These are phyloP conservation scores for Parvularia atlantis DNA, from an alignment of 78 protist genomes.

Conservation along the genomic window DNA sequence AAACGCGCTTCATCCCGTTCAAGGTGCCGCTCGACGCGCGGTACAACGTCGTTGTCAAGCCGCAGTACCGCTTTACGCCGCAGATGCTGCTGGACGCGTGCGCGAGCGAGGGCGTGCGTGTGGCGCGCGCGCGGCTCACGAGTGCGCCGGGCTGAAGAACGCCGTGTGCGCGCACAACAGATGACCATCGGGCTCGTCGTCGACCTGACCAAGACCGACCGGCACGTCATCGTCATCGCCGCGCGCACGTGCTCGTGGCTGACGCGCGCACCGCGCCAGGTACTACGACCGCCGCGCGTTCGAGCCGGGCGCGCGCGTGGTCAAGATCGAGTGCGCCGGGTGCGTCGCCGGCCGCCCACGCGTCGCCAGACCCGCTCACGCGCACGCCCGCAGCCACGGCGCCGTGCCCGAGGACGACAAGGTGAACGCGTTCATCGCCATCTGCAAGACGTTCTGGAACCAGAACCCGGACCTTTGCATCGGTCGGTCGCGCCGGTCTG, in stretches of 20 bases:
- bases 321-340: slow-evolving; percentile 12
- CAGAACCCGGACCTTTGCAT: background rate
- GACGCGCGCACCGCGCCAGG: no score
- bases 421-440: background rate
- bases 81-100: background rate
- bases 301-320: background rate
- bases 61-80: background rate
- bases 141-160: background rate
- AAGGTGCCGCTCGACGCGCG: background rate
- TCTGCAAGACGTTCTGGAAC: background rate
- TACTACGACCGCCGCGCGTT: slow-evolving; percentile 1
- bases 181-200: slow-evolving; percentile 2
- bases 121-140: background rate
- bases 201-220: slow-evolving; percentile 13
- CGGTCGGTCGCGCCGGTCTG: background rate
- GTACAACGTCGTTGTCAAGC: background rate
- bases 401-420: background rate
- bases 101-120: background rate
- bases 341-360: background rate
- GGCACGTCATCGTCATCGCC: no score
- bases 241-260: no score
- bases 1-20: background rate
- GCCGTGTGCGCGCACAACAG: no score
- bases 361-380: background rate
- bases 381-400: background rate